Base-by-base conservation (phyloP, 1,284 basidiomycete species). In the Malassezia japonica region DNA sequence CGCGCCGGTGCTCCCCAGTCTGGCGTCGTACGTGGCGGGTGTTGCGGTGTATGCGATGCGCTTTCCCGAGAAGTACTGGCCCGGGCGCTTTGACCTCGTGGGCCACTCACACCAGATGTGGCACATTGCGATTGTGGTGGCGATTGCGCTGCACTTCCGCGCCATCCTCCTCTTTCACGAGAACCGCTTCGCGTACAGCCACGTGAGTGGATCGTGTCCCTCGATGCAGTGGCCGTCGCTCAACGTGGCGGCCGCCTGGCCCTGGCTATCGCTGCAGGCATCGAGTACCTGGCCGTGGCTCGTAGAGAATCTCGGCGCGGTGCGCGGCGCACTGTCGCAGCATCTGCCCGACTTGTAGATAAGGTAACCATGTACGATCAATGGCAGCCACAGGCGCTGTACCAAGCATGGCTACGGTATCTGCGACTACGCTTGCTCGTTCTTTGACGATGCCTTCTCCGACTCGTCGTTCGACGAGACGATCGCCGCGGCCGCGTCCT, bases 51-150 rank as follows among this genome's bases (percentile, higher is more conserved):
- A 72, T 45, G 67, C 64, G 1, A 50, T 62, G 4, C 65, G 71
- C 18, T 62, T 65, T 34, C 70, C 70, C 1, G 70, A 72, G 51
- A 57, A 64, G 28, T 57, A 57, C 46, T 56, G 55, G 15, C 70
- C 70, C 0, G 70, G 70, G 13, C 44, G 55, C 1, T 72, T 71
- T 32, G 70, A 72, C 32, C 48, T 66, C 6, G 55, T 57, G 41
- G 67, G 67, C 23, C 68, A 72, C 32, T 67, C 69, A 8, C 70
- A 72, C 46, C 68, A 71, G 55, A 52, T 68, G 10, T 72, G 70
- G 70, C 70, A 72, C 46, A 42, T 70, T 8, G 59, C 62, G 23
- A 68, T 72, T 31, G 62, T 71, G 6, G 29, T 69, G 15, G 70
- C 70, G 20, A 71, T 72, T 41, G 48, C 62, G 9, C 55, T 64